These are phyloP conservation scores for Xylariales sp. DNA, from an alignment of 2,329 filamentous ascomycete species.

Conservation along the genomic window DNA sequence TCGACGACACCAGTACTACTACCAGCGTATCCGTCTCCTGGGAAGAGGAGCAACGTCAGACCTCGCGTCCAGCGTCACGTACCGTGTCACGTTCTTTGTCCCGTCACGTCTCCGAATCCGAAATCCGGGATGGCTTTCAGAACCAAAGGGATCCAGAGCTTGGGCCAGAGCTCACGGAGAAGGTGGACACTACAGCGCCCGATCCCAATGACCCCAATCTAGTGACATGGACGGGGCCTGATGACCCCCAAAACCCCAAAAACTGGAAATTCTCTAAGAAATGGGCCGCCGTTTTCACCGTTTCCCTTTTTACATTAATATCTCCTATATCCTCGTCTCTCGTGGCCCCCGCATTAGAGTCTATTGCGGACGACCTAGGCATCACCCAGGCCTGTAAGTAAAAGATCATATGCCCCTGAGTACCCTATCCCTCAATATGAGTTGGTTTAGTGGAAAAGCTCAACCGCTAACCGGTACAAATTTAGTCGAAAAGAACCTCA, in stretches of 20 bases:
- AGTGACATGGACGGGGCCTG: slow-evolving; percentile 63
- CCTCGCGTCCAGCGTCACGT: slow-evolving; percentile 25
- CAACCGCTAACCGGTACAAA: slow-evolving; percentile 18
- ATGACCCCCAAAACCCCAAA: slow-evolving; percentile 62
- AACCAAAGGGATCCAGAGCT: slow-evolving; percentile 53
- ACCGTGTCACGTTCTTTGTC: slow-evolving; percentile 42
- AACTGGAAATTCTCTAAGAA: slow-evolving; percentile 68
- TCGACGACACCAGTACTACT: slow-evolving; percentile 21
- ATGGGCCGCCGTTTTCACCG: slow-evolving; percentile 66
- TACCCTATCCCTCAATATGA: not conserved
- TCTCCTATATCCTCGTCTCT: slow-evolving; percentile 70
- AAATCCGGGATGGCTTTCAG: slow-evolving; percentile 55
- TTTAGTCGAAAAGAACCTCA: slow-evolving; percentile 53
- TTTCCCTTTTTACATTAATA: slow-evolving; percentile 70
- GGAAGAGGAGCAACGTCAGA: slow-evolving; percentile 11
- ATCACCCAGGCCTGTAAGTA: slow-evolving; percentile 56
- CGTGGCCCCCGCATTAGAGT: slow-evolving; percentile 62
- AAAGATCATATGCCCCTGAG: not conserved
- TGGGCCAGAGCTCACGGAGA: slow-evolving; percentile 42
- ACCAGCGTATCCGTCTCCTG: slow-evolving; percentile 22
- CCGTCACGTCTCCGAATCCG: slow-evolving; percentile 51
- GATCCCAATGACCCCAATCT: slow-evolving; percentile 54
- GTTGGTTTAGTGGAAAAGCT: not conserved
- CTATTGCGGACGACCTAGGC: slow-evolving; percentile 65
- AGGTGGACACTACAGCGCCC: slow-evolving; percentile 43